Conservation (phyloP, 2,329 filamentous ascomycete species). For the Claviceps africana region DNA sequence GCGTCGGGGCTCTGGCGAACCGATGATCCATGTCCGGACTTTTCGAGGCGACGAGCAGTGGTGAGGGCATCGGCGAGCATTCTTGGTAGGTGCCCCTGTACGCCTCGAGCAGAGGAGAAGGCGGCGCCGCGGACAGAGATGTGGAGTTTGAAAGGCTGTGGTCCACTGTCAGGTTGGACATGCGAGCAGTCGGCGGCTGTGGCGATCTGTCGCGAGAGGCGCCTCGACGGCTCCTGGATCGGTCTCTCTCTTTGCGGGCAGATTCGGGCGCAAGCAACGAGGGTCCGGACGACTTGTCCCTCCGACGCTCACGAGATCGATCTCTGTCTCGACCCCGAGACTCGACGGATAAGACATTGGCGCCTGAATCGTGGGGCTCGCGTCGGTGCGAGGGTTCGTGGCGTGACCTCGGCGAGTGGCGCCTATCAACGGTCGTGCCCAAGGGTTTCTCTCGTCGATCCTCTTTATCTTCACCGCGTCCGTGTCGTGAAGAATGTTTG, state of each 20-base stretch:
- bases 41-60: constrained; percentile 43
- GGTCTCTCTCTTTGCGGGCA: constrained; percentile 9
- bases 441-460: constrained; percentile 1
- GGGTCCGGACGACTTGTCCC: constrained; percentile 15
- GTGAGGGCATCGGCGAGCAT: constrained; percentile 86
- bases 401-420: constrained; percentile 9
- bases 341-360: constrained; percentile 30
- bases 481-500: constrained; percentile 12
- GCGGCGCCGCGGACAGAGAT: constrained; percentile 47
- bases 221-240: constrained; percentile 19
- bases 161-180: constrained; percentile 39
- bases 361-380: constrained; percentile 23
- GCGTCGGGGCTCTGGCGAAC: constrained; percentile 36
- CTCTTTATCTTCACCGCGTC: constrained; percentile 2
- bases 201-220: constrained; percentile 30
- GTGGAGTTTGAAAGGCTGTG: constrained; percentile 26
- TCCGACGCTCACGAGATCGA: constrained; percentile 19
- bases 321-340: constrained; percentile 22
- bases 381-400: constrained; percentile 13
- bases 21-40: constrained; percentile 34
- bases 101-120: constrained; percentile 76
- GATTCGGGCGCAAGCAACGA: constrained; percentile 11
- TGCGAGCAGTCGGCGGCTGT: constrained; percentile 32
- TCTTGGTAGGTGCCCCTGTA: constrained; percentile 92
- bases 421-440: constrained; percentile 10